Percentiles rank a stretch among this genome's conserved stretches.
Evolutionary conservation across 208 protist genomes (phyloP).

Genomic region (Acanthamoeba royreba): DNA sequence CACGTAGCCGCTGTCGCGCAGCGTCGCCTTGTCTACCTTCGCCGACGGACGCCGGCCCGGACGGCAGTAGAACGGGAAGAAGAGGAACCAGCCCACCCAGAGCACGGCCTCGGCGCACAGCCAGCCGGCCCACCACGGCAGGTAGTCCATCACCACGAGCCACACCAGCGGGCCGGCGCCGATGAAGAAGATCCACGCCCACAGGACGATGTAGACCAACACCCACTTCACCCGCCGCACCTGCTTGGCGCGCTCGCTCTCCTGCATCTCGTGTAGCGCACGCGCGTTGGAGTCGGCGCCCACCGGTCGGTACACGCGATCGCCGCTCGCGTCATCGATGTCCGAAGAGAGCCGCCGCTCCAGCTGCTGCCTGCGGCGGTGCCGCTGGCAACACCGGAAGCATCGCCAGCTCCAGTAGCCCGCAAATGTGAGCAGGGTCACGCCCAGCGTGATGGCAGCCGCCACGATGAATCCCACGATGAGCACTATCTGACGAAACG

Average conservation of each 20-base stretch:
- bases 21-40: background rate
- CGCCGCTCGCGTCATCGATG: background rate
- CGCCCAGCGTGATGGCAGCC: background rate
- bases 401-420: background rate
- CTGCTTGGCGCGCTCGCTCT: background rate
- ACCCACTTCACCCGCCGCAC: background rate
- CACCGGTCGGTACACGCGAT: background rate
- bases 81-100: background rate
- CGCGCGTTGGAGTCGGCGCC: background rate
- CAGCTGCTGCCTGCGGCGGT: background rate
- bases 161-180: background rate
- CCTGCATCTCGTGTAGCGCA: background rate
- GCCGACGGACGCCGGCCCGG: background rate
- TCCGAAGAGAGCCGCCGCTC: background rate
- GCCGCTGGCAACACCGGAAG: background rate
- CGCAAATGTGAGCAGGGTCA: background rate
- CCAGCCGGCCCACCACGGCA: conserved; percentile 14
- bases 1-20: background rate
- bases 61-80: background rate
- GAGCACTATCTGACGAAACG: conserved; percentile 10
- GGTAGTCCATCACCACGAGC: conserved; percentile 29
- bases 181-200: conserved; percentile 19
- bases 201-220: background rate
- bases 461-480: background rate
- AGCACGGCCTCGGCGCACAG: background rate